Evolutionary conservation across 371 early-diverging fungal genomes (phyloP), one percentile per base, ranked within the genome.

Genomic region (Mucor circinelloides): DNA sequence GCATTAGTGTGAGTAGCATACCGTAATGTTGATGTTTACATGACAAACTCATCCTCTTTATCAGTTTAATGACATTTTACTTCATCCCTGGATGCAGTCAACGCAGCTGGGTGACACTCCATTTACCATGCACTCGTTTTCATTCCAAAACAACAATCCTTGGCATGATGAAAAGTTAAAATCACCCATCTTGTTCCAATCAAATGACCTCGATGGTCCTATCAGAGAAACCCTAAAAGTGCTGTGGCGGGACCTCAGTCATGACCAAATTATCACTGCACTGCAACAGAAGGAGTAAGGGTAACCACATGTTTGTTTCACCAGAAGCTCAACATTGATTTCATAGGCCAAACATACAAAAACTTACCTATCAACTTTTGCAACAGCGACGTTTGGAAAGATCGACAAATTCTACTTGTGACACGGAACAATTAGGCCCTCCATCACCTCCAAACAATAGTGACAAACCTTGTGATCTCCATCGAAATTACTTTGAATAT

Each of bases 151-250:
- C 31, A 34, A 48, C 25, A 44, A 44, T 44, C 60, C 63, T 32
- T 66, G 63, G 58, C 56, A 62, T 40, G 67, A 73, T 55, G 52
- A 59, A 13, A 55, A 62, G 31, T 6, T 64, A 21, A 63, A 32
- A 25, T 40, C 57, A 42, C 75, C 75, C 19, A 60, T 71, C 21
- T 55, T 76, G 25, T 27, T 31, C 2, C 36, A 64, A 25, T 32
- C 70, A 52, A 44, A 55, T 67, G 75, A 71, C 36, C n/a, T 79
- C 0, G 62, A 81, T 48, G 79, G 79, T 21, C 72, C 76, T 8
- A 70, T 68, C 17, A 70, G 75, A 67, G 76, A 81, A 69, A 81
- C 82, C 3, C 69, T 81, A 55, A 77, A 77, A 56, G 73, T 81
- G 2, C 59, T 81, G 32, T 81, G 82, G 82, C 69, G 76, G 36